Conservation (phyloP, 2,329 filamentous ascomycete genomes). For the Aulographum hederae region DNA sequence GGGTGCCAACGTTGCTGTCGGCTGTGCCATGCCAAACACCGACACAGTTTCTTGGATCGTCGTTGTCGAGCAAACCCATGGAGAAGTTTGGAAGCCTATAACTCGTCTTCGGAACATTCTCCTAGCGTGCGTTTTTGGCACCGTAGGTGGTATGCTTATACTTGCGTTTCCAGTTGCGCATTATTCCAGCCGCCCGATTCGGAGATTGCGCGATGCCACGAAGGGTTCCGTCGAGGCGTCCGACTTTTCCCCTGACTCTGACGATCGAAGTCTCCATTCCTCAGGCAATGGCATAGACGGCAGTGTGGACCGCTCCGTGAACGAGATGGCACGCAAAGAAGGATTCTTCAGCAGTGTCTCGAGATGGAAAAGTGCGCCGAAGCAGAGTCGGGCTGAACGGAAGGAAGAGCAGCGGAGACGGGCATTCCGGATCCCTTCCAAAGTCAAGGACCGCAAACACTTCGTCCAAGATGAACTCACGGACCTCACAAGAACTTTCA, state of each 20-base stretch:
- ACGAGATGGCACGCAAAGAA: constrained; percentile 25
- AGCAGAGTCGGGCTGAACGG: constrained; percentile 14
- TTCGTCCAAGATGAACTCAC: constrained; percentile 69
- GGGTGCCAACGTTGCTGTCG: constrained; percentile 52
- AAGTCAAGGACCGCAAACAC: constrained; percentile 59
- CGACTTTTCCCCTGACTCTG: constrained; percentile 27
- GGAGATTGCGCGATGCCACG: constrained; percentile 56
- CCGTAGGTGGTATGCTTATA: constrained; percentile 52
- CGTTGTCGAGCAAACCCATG: constrained; percentile 55
- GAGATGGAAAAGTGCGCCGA: constrained; percentile 12
- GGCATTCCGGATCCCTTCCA: constrained; percentile 68
- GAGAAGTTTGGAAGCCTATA: constrained; percentile 63
- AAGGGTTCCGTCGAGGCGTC: constrained; percentile 52
- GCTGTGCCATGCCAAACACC: constrained; percentile 53
- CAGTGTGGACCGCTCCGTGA: constrained; percentile 27
- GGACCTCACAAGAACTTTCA: constrained; percentile 70
- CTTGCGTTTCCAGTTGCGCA: constrained; percentile 66
- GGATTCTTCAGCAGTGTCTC: constrained; percentile 21
- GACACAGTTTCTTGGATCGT: constrained; percentile 65
- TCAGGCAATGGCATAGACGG: constrained; percentile 14
- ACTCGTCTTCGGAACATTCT: constrained; percentile 59
- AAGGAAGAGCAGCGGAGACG: constrained; percentile 23
- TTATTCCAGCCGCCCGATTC: constrained; percentile 62
- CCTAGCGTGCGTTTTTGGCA: constrained; percentile 70
- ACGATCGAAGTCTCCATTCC: constrained; percentile 12